Base-by-base conservation (phyloP, 371 early-diverging fungal species). In the Nematocida homosporus region DNA sequence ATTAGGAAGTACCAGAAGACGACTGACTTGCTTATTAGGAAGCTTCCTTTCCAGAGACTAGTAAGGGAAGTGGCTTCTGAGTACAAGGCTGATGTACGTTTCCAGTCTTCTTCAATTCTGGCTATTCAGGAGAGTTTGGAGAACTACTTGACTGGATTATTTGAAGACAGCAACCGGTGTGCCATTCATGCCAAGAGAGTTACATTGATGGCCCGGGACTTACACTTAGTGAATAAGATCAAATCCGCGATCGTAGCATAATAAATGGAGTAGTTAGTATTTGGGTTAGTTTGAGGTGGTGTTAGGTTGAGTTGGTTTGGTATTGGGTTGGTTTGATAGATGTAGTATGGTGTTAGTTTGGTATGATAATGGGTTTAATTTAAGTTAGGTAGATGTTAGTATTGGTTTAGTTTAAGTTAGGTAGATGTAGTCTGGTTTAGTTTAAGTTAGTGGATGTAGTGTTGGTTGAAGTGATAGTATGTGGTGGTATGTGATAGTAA, bases 61-160 rank as follows among this genome's bases (percentile, higher is more conserved):
- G 94, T 94, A 53, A 88, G 93, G 83, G 92, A 92, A 83, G 91
- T 94, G 56, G 80, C 79, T 1, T 78, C 69, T 50, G 84, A 82
- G 56, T 91, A 92, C 87, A 94, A 93, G 89, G 91, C 92, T 41
- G 95, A 95, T 83, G 86, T 95, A 57, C 91, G 94, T 81, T 96
- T 95, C 90, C 94, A 95, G 86, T 90, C 90, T 48, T 91, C 92
- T 47, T 94, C 95, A 78, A 91, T 95, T 81, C 91, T 91, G 80
- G 93, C 94, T 42, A 89, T 97, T 42, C 97, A 97, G 86, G 98
- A 97, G 87, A 94, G 95, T 66, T 86, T 93, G 56, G 98, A 97
- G 87, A 92, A 93, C 65, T 95, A 93, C 87, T 88, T 95, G 67
- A 94, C 92, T 75, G 85, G 87, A 38, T 87, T 95, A 65, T 94